These are phyloP conservation scores for Saccharomycopsis sp. DNA, from an alignment of 805 yeast species.

Conservation along the genomic window DNA sequence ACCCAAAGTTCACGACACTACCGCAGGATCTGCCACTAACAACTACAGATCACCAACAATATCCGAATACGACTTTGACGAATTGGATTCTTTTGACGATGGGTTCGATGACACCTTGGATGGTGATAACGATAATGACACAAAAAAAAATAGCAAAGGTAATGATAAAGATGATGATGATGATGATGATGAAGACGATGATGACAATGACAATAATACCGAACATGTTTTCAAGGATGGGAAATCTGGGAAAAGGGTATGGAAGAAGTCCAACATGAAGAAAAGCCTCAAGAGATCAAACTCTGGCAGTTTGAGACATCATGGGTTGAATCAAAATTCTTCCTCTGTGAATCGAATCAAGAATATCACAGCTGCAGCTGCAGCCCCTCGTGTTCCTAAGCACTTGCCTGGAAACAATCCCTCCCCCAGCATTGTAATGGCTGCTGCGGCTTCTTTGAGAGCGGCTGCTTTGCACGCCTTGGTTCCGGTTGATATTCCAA, in stretches of 20 bases:
- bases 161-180: conserved; percentile 7
- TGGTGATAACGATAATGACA: conserved; percentile 31
- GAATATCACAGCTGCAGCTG: conserved; percentile 67
- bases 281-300: conserved; percentile 51
- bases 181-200: conserved; percentile 23
- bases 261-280: conserved; percentile 26
- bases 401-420: conserved; percentile 41
- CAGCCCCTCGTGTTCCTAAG: conserved; percentile 72
- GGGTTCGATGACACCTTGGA: conserved; percentile 30
- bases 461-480: conserved; percentile 54
- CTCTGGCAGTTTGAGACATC: conserved; percentile 49
- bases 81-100: conserved; percentile 33
- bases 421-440: conserved; percentile 58
- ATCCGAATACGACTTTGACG: conserved; percentile 41
- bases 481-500: conserved; percentile 31
- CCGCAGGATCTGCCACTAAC: not conserved
- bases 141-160: conserved; percentile 26
- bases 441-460: conserved; percentile 47
- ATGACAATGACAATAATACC: not conserved
- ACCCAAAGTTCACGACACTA: not conserved
- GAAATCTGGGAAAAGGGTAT: too few species aligned
- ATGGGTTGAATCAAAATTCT: too few species aligned
- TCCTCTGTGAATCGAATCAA: conserved; percentile 30
- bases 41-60: conserved; percentile 21
- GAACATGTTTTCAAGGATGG: too few species aligned